phyloP scores from a whole-genome alignment of 352 stramenopile genomes.

The Globisporangium megalacanthum region DNA sequence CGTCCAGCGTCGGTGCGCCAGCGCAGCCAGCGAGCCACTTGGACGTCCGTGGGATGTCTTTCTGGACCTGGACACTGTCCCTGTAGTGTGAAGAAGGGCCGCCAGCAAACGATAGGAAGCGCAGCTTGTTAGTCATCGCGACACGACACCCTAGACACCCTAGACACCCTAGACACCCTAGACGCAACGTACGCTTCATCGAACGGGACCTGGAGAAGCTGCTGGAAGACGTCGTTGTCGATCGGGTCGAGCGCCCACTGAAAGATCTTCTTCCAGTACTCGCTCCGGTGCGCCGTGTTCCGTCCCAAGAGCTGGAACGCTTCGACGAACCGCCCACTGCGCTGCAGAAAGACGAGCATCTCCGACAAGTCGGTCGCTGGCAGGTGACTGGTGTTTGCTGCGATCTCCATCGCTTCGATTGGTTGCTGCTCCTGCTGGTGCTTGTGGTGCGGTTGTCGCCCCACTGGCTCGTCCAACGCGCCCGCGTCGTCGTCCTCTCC shows the following conservation, averaged over 20 bases:
- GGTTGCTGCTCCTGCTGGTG: not conserved
- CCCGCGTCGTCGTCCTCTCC: slow-evolving; percentile 10
- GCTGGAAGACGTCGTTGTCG: slow-evolving; percentile 7
- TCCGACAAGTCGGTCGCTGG: slow-evolving; percentile 38
- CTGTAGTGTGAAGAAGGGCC: slow-evolving; percentile 12
- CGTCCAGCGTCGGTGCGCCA: slow-evolving; percentile 45
- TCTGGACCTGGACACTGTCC: slow-evolving; percentile 66
- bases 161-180: not conserved
- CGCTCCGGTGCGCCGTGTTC: slow-evolving; percentile 33
- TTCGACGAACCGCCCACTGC: slow-evolving; percentile 58
- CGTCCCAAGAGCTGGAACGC: slow-evolving; percentile 67
- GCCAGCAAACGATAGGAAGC: too few relatives aligned
- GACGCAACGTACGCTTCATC: slow-evolving; percentile 40
- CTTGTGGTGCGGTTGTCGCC: not conserved
- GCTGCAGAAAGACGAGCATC: slow-evolving; percentile 63
- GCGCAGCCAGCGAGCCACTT: slow-evolving; percentile 63
- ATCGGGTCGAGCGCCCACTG: slow-evolving; percentile 40
- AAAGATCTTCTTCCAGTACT: slow-evolving; percentile 72
- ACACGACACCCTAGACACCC: too few relatives aligned
- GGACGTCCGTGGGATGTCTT: slow-evolving; percentile 75
- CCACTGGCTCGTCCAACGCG: not conserved
- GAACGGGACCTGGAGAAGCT: slow-evolving; percentile 26
- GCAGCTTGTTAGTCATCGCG: not conserved
- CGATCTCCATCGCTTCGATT: slow-evolving; percentile 10
- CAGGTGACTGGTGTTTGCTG: slow-evolving; percentile 18